These are phyloP conservation scores for Artomyces pyxidatus DNA, from an alignment of 768 basidiomycete genomes.

Conservation along the genomic window DNA sequence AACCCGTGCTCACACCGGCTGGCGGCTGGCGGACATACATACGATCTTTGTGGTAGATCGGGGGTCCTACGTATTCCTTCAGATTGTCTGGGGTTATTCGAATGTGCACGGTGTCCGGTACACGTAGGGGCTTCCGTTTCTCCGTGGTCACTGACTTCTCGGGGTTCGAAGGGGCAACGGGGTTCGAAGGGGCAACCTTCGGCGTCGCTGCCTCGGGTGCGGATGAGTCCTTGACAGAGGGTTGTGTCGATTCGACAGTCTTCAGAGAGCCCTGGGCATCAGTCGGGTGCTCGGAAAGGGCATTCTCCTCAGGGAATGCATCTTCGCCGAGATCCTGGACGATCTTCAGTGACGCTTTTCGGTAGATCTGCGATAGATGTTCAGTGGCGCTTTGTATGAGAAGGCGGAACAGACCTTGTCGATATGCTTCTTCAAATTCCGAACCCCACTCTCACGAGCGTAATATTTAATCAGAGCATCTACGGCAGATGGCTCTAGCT, in stretches of 20 bases:
- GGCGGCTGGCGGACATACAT: constrained; percentile 79
- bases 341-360: constrained; percentile 90
- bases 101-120: constrained; percentile 75
- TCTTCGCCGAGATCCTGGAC: constrained; percentile 88
- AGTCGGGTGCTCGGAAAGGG: constrained; percentile 15
- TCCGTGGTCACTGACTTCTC: constrained; percentile 60
- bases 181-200: constrained; percentile 14
- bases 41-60: constrained; percentile 90
- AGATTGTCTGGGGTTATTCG: constrained; percentile 79
- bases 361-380: constrained; percentile 89
- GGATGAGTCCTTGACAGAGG: constrained; percentile 32
- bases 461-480: constrained; percentile 94
- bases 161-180: constrained; percentile 4
- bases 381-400: neutral
- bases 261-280: constrained; percentile 15
- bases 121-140: constrained; percentile 68
- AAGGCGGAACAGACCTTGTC: constrained; percentile 62
- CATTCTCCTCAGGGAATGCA: constrained; percentile 62
- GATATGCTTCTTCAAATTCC: constrained; percentile 96
- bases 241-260: constrained; percentile 46
- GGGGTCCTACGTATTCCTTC: constrained; percentile 95
- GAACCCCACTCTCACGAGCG: constrained; percentile 93
- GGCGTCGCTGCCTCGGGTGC: constrained; percentile 20
- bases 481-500: constrained; percentile 67
- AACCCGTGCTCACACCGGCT: constrained; percentile 87